phyloP scores from a whole-genome alignment of 176 grass and related monocot genomes.

The Poa annua region DNA sequence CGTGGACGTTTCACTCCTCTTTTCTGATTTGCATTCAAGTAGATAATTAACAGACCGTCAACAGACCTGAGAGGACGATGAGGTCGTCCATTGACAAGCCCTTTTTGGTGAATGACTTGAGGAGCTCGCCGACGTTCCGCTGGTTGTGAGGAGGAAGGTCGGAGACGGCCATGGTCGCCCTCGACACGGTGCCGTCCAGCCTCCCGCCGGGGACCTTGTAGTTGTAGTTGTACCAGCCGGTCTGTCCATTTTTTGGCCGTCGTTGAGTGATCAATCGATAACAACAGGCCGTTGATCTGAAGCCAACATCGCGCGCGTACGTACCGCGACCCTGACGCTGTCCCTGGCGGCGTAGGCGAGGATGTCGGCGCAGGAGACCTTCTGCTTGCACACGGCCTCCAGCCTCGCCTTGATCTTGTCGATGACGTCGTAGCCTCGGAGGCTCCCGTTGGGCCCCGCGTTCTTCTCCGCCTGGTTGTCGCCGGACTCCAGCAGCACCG shows the following conservation, averaged over 20 bases:
- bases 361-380: conserved; percentile 45
- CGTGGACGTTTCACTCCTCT: too few relatives aligned
- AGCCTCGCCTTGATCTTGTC: conserved; percentile 37
- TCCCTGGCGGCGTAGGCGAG: conserved; percentile 55
- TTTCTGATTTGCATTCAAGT: too few relatives aligned
- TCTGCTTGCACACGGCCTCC: conserved; percentile 34
- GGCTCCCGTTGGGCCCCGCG: conserved; percentile 41
- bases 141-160: conserved; percentile 38
- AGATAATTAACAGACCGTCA: too few relatives aligned
- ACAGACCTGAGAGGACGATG: conserved; percentile 58
- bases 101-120: conserved; percentile 47
- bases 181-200: conserved; percentile 63
- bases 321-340: conserved; percentile 49
- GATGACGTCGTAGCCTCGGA: conserved; percentile 36
- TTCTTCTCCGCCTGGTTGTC: conserved; percentile 52
- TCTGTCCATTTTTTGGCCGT: too few relatives aligned
- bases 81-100: conserved; percentile 60
- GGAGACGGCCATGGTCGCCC: conserved; percentile 28
- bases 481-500: conserved; percentile 41
- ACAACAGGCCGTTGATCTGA: too few relatives aligned
- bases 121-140: conserved; percentile 44
- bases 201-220: conserved; percentile 57
- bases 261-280: too few relatives aligned
- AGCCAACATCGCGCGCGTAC: neutral
- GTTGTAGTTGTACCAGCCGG: conserved; percentile 23